Percentiles rank a stretch among this genome's conserved stretches.
Conservation (phyloP, 2,329 filamentous ascomycete genomes). For the Talaromyces amestolkiae region DNA sequence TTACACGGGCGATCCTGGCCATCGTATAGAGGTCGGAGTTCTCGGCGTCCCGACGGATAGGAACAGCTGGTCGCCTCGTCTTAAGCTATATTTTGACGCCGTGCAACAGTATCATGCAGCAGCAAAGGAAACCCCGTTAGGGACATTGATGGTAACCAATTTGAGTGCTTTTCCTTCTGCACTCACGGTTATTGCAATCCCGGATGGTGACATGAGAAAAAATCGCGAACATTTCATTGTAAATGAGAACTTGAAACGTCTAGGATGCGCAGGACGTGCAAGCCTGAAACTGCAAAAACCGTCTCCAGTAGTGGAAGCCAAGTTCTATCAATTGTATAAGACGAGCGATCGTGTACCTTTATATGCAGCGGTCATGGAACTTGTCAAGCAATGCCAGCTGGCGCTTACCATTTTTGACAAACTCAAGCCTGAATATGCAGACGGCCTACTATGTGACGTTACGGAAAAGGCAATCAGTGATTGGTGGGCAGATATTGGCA, state of each 20-base stretch:
- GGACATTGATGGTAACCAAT: constrained; percentile 90
- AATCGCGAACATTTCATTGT: constrained; percentile 84
- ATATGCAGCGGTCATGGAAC: constrained; percentile 74
- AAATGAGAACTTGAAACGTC: constrained; percentile 87
- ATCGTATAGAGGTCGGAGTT: constrained; percentile 75
- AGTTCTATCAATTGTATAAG: constrained; percentile 87
- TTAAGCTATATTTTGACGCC: constrained; percentile 82
- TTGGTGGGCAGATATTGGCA: constrained; percentile 95
- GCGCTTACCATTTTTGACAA: constrained; percentile 85
- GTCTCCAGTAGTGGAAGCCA: constrained; percentile 76
- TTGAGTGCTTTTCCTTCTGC: constrained; percentile 88
- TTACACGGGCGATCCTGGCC: constrained; percentile 81
- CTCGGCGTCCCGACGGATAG: constrained; percentile 80
- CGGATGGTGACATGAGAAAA: constrained; percentile 77
- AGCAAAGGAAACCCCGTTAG: constrained; percentile 75
- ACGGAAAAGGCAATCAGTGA: constrained; percentile 87
- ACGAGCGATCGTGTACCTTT: constrained; percentile 80
- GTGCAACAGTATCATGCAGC: constrained; percentile 82
- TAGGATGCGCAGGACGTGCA: constrained; percentile 87
- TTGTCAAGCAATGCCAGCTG: constrained; percentile 87
- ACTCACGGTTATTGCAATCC: constrained; percentile 85
- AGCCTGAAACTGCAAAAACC: constrained; percentile 78
- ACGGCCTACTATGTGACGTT: constrained; percentile 87
- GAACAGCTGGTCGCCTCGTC: constrained; percentile 70
- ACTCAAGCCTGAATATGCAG: constrained; percentile 81